These are phyloP conservation scores for Thelephora ganbajun DNA, from an alignment of 768 basidiomycete genomes.

Conservation along the genomic window DNA sequence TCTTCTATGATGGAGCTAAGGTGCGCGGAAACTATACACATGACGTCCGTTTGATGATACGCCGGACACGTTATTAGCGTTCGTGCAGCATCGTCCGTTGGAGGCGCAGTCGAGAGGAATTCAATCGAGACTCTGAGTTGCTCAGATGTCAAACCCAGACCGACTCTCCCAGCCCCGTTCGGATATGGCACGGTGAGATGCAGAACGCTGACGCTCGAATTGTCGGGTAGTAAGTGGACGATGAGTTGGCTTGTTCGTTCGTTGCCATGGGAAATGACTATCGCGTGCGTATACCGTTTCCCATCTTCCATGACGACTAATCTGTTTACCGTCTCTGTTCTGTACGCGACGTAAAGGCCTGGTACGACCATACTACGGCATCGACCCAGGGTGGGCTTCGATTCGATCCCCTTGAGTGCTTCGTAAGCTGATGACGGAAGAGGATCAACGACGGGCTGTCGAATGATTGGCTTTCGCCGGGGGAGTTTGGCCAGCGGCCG, in stretches of 20 bases:
- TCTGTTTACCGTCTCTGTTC: background rate
- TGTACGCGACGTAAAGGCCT: conserved; percentile 1
- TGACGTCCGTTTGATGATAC: background rate
- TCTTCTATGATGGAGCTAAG: background rate
- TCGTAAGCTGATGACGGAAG: too few species aligned
- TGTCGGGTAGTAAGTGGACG: background rate
- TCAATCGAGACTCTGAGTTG: background rate
- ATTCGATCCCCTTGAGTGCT: background rate
- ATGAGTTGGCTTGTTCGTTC: background rate
- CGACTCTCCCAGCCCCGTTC: background rate
- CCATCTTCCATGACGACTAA: background rate
- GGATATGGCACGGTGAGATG: background rate
- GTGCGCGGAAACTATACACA: background rate
- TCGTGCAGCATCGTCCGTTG: background rate
- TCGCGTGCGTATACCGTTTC: background rate
- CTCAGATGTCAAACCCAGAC: background rate
- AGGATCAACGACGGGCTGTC: too few species aligned
- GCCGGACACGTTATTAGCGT: background rate
- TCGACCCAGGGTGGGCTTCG: background rate
- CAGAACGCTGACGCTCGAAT: background rate
- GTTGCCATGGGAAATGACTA: conserved; percentile 6
- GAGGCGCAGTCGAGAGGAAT: background rate
- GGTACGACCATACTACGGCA: background rate
- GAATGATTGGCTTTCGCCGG: too few species aligned
- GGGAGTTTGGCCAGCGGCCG: too few species aligned